Evolutionary conservation across 169 alveolate species (phyloP), one percentile per base, ranked within the genome.

Genomic region (Babesia ovis): DNA sequence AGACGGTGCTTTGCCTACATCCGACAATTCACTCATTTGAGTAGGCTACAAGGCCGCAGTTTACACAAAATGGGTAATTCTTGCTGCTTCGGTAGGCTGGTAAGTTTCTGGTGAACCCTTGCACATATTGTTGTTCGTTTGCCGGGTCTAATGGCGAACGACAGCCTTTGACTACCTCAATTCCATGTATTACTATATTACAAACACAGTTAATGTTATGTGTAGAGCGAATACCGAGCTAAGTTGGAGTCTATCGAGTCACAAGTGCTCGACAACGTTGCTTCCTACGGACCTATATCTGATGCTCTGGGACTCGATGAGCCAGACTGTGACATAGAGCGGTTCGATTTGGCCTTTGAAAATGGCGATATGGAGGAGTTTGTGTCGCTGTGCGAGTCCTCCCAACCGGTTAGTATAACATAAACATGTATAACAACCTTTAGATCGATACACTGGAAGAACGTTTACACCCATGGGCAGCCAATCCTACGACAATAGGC

Each of bases 391-490:
- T 81, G 89, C 81, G 68, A 43, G 50, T 81, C 89, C 20, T 71
- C 59, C 46, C 76, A 68, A 22, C 75, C 84, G 29, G 89, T 81
- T 23, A 27, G 64, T 53, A 23, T 27, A 11, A 35, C 5, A 8
- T 37, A 20, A 6, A 31, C 37, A 41, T 39, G 6, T 23, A 39
- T 68, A 18, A 12, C 8, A 18, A 32, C 45, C 41, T 53, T 29
- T 77, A 92, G 94, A 93, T 92, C 32, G 94, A 88, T 73, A 90
- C 91, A 64, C 64, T 93, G 50, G 96, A 93, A 64, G 94, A 85
- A 62, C 89, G 91, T 42, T 77, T 95, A 91, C 98, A 95, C 71
- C 96, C 98, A 8, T 95, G 98, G 98, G 98, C 98, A 4, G 97
- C 93, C 8, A 95, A 93, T 68, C 98, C 98, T 23, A 91, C 87